Evolutionary conservation across 345 rosid genomes (phyloP).

Genomic region (Isatis tinctoria): DNA sequence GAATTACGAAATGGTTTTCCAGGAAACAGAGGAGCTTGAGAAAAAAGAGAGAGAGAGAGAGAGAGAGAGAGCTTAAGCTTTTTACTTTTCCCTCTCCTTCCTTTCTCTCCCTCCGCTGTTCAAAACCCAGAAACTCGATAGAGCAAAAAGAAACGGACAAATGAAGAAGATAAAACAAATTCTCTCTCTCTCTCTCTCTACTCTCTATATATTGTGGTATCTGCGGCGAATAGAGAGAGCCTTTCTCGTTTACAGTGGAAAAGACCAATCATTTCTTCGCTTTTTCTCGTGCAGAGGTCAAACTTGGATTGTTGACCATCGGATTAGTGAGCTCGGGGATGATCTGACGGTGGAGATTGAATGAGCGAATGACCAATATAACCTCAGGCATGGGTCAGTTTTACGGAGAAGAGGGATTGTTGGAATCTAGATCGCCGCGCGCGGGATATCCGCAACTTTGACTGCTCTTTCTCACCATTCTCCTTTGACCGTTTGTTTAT

Average conservation of each 20-base stretch:
- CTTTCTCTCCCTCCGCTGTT: constrained; percentile 30
- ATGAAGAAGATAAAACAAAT: neutral
- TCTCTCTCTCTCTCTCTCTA: neutral
- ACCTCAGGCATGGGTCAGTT: neutral
- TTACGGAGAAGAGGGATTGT: constrained; percentile 3
- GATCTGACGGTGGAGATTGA: constrained; percentile 21
- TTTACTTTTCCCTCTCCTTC: constrained; percentile 27
- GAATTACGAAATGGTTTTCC: neutral
- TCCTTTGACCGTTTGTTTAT: constrained; percentile 20
- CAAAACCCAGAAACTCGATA: constrained; percentile 2
- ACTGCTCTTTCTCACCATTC: neutral
- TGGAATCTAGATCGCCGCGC: constrained; percentile 22
- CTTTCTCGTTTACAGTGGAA: neutral
- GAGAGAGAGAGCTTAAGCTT: neutral
- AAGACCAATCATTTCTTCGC: constrained; percentile 38
- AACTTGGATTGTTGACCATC: constrained; percentile 20
- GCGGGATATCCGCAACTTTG: constrained; percentile 38
- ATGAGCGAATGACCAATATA: neutral
- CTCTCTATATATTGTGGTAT: neutral
- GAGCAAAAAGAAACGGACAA: neutral
- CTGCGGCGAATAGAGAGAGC: neutral
- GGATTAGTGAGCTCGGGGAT: neutral
- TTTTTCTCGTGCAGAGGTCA: constrained; percentile 25
- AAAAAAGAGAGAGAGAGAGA: constrained; percentile 12
- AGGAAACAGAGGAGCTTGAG: neutral